Percentiles rank a stretch among this genome's conserved stretches.
Evolutionary conservation across 306 rosid genomes (phyloP).

Genomic region (Begonia masoniana): DNA sequence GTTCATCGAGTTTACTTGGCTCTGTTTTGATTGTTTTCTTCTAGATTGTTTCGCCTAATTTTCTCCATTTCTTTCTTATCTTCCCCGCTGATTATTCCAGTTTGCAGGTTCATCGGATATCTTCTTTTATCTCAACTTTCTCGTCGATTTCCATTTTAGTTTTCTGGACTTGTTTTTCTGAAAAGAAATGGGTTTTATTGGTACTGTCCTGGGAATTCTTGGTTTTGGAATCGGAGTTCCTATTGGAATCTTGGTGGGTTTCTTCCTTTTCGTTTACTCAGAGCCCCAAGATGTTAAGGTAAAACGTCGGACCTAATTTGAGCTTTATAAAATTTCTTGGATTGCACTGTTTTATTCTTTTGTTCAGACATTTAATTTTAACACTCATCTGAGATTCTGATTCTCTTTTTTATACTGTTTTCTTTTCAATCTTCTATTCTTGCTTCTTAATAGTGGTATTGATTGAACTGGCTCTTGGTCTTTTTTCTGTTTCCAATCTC

Average conservation of each 20-base stretch:
- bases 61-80: too few species aligned
- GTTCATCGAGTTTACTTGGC: too few species aligned
- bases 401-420: too few species aligned
- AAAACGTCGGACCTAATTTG: not conserved
- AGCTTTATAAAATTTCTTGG: slow-evolving; percentile 4
- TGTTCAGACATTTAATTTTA: too few species aligned
- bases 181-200: slow-evolving; percentile 50
- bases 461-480: too few species aligned
- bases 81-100: too few species aligned
- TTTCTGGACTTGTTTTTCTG: slow-evolving; percentile 2
- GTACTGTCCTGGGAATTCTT: slow-evolving; percentile 47
- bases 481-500: too few species aligned
- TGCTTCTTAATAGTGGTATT: too few species aligned
- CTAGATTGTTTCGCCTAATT: too few species aligned
- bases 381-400: not conserved
- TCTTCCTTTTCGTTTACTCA: slow-evolving; percentile 59
- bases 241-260: slow-evolving; percentile 68
- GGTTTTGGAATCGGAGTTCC: slow-evolving; percentile 78
- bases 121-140: not conserved
- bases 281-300: slow-evolving; percentile 55
- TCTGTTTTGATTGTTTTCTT: too few species aligned
- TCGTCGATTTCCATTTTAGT: slow-evolving; percentile 5
- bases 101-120: not conserved
- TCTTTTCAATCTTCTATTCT: too few species aligned
- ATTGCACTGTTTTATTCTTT: not conserved